Evolutionary conservation across 768 basidiomycete genomes (phyloP), one percentile per base, ranked within the genome.

Genomic region (Suillus placidus): DNA sequence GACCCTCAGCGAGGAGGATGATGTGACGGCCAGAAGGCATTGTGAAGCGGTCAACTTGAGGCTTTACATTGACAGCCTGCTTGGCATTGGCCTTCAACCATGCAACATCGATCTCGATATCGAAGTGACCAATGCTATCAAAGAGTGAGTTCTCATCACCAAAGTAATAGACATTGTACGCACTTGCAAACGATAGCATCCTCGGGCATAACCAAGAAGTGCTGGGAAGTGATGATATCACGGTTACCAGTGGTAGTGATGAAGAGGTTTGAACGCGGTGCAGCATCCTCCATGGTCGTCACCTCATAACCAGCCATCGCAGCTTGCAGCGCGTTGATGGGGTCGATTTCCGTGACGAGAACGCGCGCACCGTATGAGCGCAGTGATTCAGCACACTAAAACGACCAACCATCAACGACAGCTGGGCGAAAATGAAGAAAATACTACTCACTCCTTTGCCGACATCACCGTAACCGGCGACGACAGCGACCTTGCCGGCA

Each of bases 221-320:
- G 97, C 77, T 90, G 84, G 66, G 83, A 88, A 52, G 88, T 90
- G 82, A 99, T 97, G 81, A 99, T 99, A 77, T 99, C 97, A 75
- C 97, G 84, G 87, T 97, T 97, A 76, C 97, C 97, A 55, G 97
- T 99, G 73, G 96, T 97, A 72, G 97, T 99, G 68, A 99, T 95
- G 72, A 99, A 97, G 76, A 99, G 78, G 80, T 99, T 98, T 67
- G 87, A 78, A 42, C 92, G 89, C 66, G 87, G 84, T 54, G 97
- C 97, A 69, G 94, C 95, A 43, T 97, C 95, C 74, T 99, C 97
- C 96, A 99, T 98, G 63, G 96, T 98, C 66, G 91, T 91, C 66
- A 99, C 97, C 80, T 99, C 97, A 78, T 95, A 99, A 64, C 97
- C 97, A 74, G 95, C 95, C 97, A 99, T 99, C 63, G 96, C 97